Evolutionary conservation across 1,139 yeast species (phyloP).

Genomic region (Debaryomycetaceae sp.): DNA sequence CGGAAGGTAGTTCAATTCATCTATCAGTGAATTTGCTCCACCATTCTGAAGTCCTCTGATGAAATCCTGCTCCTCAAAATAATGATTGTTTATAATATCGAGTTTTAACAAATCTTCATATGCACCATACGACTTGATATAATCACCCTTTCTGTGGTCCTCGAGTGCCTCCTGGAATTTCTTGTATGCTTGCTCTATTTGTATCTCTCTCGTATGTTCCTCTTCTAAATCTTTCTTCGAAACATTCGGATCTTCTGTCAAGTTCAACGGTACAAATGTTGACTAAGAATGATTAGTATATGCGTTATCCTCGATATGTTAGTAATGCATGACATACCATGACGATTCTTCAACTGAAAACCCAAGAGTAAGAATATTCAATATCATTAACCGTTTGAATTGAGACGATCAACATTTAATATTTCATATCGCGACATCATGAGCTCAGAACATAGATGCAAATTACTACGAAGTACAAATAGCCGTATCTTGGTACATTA

Average conservation of each 20-base stretch:
- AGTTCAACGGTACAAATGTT: constrained; percentile 75
- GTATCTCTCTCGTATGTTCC: constrained; percentile 83
- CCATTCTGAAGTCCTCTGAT: constrained; percentile 43
- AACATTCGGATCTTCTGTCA: constrained; percentile 61
- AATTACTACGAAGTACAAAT: background rate
- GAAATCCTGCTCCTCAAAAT: constrained; percentile 38
- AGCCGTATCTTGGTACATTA: too few species aligned
- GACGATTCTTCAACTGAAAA: too few species aligned
- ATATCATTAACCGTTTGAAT: too few species aligned
- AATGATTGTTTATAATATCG: constrained; percentile 59
- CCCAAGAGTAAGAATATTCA: too few species aligned
- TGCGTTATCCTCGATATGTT: background rate
- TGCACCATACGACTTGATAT: constrained; percentile 46
- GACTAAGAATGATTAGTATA: constrained; percentile 33
- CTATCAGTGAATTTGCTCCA: constrained; percentile 23
- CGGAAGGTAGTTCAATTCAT: constrained; percentile 49
- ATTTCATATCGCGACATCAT: background rate
- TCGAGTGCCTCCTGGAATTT: constrained; percentile 68
- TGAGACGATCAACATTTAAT: background rate
- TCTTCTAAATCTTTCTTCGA: constrained; percentile 60
- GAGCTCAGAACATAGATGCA: background rate
- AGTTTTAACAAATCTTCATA: constrained; percentile 66
- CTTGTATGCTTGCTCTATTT: constrained; percentile 83
- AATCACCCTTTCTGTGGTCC: constrained; percentile 50
- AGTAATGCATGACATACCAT: too few species aligned